Percentiles rank a stretch among this genome's conserved stretches.
Conservation (phyloP, 2,329 filamentous ascomycete genomes). For the Talaromyces pinophilus region DNA sequence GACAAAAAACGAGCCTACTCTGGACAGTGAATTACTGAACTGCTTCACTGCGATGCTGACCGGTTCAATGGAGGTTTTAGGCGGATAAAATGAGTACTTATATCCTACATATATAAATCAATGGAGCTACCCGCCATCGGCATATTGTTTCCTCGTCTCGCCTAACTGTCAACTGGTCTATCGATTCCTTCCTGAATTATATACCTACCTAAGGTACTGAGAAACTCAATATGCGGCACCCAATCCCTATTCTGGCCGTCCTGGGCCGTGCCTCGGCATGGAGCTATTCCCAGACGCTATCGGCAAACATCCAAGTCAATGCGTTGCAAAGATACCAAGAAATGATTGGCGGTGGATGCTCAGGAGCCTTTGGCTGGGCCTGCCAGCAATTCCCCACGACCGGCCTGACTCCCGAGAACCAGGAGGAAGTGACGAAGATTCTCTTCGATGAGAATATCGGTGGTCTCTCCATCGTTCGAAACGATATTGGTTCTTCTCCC, state of each 20-base stretch:
- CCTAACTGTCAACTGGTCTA: not conserved
- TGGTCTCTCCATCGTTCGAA: conserved; percentile 20
- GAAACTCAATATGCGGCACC: not conserved
- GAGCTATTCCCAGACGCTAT: not conserved
- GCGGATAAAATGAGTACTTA: not conserved
- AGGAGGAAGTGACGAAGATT: not conserved
- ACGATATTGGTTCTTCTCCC: conserved; percentile 19
- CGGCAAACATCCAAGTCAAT: not conserved
- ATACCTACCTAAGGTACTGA: not conserved
- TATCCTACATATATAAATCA: not conserved
- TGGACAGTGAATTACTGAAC: not conserved
- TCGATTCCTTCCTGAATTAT: not conserved
- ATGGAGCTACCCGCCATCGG: not conserved
- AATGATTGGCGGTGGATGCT: not conserved
- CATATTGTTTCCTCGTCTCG: not conserved
- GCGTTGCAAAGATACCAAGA: not conserved
- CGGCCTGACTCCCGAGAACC: not conserved
- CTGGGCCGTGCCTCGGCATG: not conserved
- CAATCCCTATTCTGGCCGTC: not conserved
- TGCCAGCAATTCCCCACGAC: not conserved
- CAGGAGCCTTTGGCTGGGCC: not conserved
- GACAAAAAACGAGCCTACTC: not conserved
- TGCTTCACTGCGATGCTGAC: not conserved
- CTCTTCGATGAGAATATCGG: conserved; percentile 15
- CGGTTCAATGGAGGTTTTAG: not conserved